Evolutionary conservation across 768 basidiomycete species (phyloP), one percentile per base, ranked within the genome.

Genomic region (Leucosporidium yakuticum): DNA sequence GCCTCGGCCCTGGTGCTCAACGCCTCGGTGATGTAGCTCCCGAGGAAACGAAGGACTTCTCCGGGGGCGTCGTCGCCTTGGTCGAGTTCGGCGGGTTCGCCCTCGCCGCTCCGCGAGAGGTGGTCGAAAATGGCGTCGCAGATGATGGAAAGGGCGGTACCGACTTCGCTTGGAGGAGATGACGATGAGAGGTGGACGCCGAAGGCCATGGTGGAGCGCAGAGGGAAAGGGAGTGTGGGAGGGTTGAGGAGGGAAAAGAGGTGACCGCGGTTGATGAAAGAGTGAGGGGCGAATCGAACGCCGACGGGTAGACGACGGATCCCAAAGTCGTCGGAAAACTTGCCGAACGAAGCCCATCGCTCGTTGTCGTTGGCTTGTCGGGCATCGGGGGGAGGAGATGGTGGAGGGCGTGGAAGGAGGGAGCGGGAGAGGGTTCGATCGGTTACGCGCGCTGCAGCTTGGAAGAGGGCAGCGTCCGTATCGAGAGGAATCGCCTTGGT

Each of bases 191-290:
- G 71, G 31, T 69, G 57, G 44, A 79, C 66, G 12, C 75, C 78
- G 54, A 79, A 77, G 77, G 20, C 76, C 65, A 27, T n/a, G 64
- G 50, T 31, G 36, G 82, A 17, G 76, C 62, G 19, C 74, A 67
- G 15, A 73, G 62, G 31, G 79, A 77, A 7, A 71, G 65, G 11
- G 68, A 64, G 36, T 77, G 74, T 27, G 77, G 76, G 25, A 82
- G 68, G 60, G 81, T 60, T n/a, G 58, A 86, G 67, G 21, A 90
- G 81, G 29, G 87, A 84, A 64, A 81, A 77, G 23, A 92, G 83
- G 74, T 82, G 80, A 0, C 88, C 87, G 65, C 81, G 85, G 12
- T 82, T 83, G 54, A 87, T 81, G 69, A 85, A 87, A 9, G 86
- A 78, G 3, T 78, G 49, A 12, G 27, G 25, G 1, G 74, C 76